phyloP scores from a whole-genome alignment of 2,329 filamentous ascomycete genomes.

The Colletotrichum simmondsii region DNA sequence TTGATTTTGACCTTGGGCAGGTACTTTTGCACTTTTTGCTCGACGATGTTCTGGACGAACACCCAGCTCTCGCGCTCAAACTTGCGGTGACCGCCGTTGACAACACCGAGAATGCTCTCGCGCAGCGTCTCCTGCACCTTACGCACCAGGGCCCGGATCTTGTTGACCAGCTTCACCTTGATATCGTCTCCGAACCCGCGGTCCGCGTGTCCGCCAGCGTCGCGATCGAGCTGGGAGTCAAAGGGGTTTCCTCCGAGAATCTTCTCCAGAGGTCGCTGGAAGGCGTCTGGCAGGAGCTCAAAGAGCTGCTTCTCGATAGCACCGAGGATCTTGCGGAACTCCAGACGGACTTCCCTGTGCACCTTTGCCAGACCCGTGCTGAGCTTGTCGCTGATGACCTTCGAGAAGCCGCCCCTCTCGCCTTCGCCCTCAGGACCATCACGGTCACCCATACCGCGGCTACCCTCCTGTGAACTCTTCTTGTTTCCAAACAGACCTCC shows the following conservation, averaged over 20 bases:
- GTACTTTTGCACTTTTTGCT: conserved; percentile 57
- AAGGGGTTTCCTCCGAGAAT: conserved; percentile 59
- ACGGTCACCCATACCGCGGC: conserved; percentile 44
- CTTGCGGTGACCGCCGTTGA: conserved; percentile 59
- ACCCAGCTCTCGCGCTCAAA: conserved; percentile 58
- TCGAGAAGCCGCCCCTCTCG: conserved; percentile 52
- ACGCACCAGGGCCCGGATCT: conserved; percentile 54
- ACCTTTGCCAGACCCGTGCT: conserved; percentile 56
- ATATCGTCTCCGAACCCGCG: conserved; percentile 56
- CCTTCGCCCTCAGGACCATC: conserved; percentile 39
- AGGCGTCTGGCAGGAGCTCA: conserved; percentile 54
- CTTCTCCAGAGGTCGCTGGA: conserved; percentile 56
- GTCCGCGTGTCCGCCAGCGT: conserved; percentile 42
- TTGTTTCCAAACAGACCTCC: conserved; percentile 53
- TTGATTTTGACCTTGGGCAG: conserved; percentile 56
- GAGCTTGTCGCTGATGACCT: conserved; percentile 58
- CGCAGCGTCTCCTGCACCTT: conserved; percentile 59
- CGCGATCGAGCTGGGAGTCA: conserved; percentile 53
- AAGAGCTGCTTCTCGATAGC: conserved; percentile 58
- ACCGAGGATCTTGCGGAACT: conserved; percentile 57
- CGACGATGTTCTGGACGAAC: conserved; percentile 57
- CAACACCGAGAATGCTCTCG: conserved; percentile 54
- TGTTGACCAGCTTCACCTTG: conserved; percentile 54
- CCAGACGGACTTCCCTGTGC: conserved; percentile 56
- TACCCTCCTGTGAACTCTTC: conserved; percentile 42